Evolutionary conservation across 352 stramenopile species (phyloP).

Genomic region (Phytophthora sp.): DNA sequence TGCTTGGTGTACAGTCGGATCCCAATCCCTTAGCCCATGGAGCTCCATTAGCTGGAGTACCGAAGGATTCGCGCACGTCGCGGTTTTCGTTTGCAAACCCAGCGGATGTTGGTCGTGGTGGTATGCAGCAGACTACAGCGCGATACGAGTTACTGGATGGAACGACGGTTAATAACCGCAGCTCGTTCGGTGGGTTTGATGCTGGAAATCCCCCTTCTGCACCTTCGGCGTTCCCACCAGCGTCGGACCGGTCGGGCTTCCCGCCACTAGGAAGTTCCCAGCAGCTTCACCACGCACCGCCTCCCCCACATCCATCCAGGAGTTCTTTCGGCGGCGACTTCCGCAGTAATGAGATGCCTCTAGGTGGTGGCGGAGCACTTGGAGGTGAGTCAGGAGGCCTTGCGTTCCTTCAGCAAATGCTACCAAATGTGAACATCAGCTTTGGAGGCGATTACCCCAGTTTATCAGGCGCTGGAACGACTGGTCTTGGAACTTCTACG

Average conservation of each 20-base stretch:
- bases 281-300: conserved; percentile 27
- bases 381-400: conserved; percentile 41
- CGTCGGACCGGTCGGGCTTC: conserved; percentile 44
- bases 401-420: conserved; percentile 88
- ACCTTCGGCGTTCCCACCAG: conserved; percentile 38
- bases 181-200: conserved; percentile 36
- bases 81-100: conserved; percentile 86
- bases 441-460: conserved; percentile 73
- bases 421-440: conserved; percentile 90
- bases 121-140: conserved; percentile 9
- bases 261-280: conserved; percentile 44
- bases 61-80: conserved; percentile 60
- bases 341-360: conserved; percentile 24
- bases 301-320: conserved; percentile 25
- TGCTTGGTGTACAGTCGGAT: conserved; percentile 67
- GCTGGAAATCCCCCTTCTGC: conserved; percentile 12
- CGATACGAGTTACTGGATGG: conserved; percentile 41
- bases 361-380: conserved; percentile 11
- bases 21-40: conserved; percentile 50
- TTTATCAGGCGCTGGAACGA: conserved; percentile 8
- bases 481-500: conserved; percentile 3
- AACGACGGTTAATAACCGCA: conserved; percentile 32
- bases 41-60: conserved; percentile 26
- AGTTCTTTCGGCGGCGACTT: conserved; percentile 45
- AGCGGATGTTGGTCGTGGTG: conserved; percentile 20